Conservation (phyloP, 2,329 filamentous ascomycete species). For the Byssochlamys sp. region DNA sequence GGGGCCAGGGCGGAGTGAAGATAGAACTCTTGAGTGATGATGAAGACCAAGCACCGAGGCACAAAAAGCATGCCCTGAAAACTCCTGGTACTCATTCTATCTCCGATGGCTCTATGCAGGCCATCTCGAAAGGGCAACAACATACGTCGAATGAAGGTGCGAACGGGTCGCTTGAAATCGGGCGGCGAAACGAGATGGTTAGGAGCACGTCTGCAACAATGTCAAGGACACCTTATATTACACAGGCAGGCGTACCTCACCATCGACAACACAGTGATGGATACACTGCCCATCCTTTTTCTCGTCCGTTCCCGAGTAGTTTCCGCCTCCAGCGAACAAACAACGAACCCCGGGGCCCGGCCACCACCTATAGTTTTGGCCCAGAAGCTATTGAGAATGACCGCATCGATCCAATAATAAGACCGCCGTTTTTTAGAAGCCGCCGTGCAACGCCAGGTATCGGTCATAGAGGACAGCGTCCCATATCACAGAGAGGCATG, state of each 20-base stretch:
- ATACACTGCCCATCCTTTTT: background rate
- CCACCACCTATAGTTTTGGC: background rate
- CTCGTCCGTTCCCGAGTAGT: background rate
- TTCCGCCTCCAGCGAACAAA: background rate
- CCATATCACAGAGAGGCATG: background rate
- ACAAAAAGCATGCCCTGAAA: background rate
- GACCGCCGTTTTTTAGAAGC: background rate
- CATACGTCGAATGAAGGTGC: background rate
- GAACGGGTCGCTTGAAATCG: background rate
- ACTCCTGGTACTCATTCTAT: background rate
- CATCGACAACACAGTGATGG: background rate
- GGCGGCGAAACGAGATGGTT: background rate
- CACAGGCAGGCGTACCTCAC: background rate
- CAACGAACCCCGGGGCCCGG: background rate
- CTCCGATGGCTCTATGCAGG: background rate
- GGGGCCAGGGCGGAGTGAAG: background rate
- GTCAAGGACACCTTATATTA: background rate
- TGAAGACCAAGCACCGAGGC: background rate
- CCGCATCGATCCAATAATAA: background rate
- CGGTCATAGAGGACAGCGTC: background rate
- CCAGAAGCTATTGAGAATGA: background rate
- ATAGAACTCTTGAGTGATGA: background rate
- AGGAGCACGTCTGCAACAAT: background rate
- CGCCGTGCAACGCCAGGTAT: background rate
- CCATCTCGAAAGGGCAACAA: background rate